phyloP scores from a whole-genome alignment of 2,329 filamentous ascomycete genomes.

The Diplodia scrobiculata region DNA sequence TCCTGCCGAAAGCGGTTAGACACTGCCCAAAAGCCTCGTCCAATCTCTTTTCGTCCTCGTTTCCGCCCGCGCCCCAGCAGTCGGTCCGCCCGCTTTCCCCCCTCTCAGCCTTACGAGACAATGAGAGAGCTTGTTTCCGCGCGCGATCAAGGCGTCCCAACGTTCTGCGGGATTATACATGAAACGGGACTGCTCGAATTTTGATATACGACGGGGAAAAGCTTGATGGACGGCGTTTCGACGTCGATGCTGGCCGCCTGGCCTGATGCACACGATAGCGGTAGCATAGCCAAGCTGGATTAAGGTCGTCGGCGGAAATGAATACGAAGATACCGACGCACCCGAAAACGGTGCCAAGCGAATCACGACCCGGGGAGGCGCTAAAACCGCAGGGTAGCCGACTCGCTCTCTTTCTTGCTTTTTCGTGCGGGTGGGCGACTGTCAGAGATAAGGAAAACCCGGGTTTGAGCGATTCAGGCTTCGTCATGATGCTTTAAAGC shows the following conservation, averaged over 20 bases:
- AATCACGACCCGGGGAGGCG: neutral
- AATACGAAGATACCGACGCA: constrained; percentile 19
- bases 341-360: constrained; percentile 3
- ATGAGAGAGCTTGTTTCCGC: neutral
- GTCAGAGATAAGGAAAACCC: neutral
- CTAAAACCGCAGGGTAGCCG: neutral
- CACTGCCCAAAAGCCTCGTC: neutral
- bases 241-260: neutral
- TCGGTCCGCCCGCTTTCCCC: neutral
- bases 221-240: neutral
- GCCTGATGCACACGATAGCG: too few relatives aligned
- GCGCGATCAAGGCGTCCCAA: neutral
- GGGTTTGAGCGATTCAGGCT: too few relatives aligned
- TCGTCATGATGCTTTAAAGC: neutral
- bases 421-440: neutral
- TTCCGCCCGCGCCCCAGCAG: neutral
- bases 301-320: constrained; percentile 12
- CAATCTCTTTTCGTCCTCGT: neutral
- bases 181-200: neutral
- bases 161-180: neutral
- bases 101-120: neutral
- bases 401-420: neutral
- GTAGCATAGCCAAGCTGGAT: neutral
- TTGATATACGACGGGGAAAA: neutral
- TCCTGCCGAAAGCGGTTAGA: neutral